Evolutionary conservation across 208 protist genomes (phyloP), one percentile per base, ranked within the genome.

Genomic region (Leptomonas seymouri): DNA sequence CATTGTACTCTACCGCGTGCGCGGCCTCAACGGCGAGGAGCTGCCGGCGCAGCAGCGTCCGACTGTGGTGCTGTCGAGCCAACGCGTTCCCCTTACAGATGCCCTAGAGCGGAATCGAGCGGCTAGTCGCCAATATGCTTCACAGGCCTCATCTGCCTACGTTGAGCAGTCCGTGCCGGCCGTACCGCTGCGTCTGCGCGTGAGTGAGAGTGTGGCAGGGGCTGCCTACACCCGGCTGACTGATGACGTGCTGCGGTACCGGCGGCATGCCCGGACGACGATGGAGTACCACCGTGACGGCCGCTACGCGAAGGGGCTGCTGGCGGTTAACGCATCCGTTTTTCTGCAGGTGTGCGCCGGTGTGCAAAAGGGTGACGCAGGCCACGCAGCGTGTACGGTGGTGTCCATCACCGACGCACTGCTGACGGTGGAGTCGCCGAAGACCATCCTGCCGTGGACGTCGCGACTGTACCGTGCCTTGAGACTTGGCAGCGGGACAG

Each of bases 251-350:
- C 71, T 89, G 60, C 80, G 85, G 28, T 82, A 83, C 74, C 82
- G 83, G 14, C 80, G 85, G 11, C 71, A 82, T 46, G 63, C 65
- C n/a, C 27, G 36, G 21, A 63, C 76, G 14, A 45, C 71, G 42
- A 80, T 90, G 51, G 80, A 81, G 42, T 94, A 93, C 69, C 67
- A 84, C 66, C 69, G 71, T 27, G 79, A 87, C 41, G 74, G 64
- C 23, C 66, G 44, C 23, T 42, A 74, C 61, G 74, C 84, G 9
- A 73, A 66, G 11, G 90, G 85, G 0, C 68, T 71, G 18, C 65
- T 95, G 11, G 76, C 77, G 0, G 77, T 92, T 45, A 95, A 95
- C 54, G 90, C 85, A 2, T 93, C 90, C 1, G 84, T 95, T 7
- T 84, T 91, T 56, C 60, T 95, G 60, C 85, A 86, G 67, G 59